Conservation (phyloP, 2,329 filamentous ascomycete genomes). For the Venturiaceae sp. region DNA sequence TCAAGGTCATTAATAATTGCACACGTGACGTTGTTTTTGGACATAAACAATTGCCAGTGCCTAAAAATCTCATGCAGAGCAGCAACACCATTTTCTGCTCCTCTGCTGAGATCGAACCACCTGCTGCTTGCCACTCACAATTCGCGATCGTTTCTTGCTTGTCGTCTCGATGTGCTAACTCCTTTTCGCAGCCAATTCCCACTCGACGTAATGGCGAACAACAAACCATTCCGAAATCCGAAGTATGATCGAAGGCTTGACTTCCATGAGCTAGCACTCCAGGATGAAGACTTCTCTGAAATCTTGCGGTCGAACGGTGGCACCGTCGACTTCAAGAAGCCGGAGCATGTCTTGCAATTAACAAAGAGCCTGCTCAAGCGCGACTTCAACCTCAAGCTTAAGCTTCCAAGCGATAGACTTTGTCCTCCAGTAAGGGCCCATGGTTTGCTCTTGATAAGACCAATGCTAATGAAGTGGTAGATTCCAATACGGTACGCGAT, state of each 20-base stretch:
- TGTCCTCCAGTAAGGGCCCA: slow-evolving; percentile 78
- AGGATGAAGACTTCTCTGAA: slow-evolving; percentile 50
- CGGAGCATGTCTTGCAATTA: slow-evolving; percentile 59
- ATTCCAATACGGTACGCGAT: background rate
- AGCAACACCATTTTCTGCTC: no score
- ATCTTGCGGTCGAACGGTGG: slow-evolving; percentile 34
- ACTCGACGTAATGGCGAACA: no score
- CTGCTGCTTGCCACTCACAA: no score
- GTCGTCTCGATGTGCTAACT: no score
- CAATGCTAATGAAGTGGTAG: background rate
- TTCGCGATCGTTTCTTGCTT: no score
- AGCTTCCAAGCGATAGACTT: slow-evolving; percentile 66
- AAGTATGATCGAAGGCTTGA: slow-evolving; percentile 46
- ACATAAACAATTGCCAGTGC: no score
- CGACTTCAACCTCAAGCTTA: slow-evolving; percentile 64
- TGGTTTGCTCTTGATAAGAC: background rate
- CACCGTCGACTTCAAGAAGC: slow-evolving; percentile 72
- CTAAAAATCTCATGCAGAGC: no score
- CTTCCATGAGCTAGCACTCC: slow-evolving; percentile 50
- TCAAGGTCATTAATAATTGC: no score
- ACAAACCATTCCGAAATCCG: slow-evolving; percentile 4
- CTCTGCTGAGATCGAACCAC: no score
- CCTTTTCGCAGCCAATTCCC: no score
- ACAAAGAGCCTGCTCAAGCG: slow-evolving; percentile 67
- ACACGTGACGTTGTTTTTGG: no score